phyloP scores from a whole-genome alignment of 495 filamentous ascomycete genomes.

The Tuber microsphaerosporum region DNA sequence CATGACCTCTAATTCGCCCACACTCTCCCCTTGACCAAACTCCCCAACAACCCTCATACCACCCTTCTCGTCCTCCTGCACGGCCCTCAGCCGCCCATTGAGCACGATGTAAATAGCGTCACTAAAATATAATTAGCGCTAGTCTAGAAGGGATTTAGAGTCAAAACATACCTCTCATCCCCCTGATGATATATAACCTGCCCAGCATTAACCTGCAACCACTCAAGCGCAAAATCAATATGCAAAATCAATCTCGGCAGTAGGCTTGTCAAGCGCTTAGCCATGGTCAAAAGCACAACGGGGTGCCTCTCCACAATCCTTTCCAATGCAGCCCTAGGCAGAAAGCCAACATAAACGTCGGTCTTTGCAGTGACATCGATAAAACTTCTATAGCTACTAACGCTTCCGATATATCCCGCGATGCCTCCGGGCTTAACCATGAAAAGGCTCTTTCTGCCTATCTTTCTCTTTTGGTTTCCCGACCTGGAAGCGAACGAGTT shows the following conservation, averaged over 20 bases:
- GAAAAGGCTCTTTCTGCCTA: slow-evolving; percentile 66
- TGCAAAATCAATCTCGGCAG: slow-evolving; percentile 88
- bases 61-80: slow-evolving; percentile 68
- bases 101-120: slow-evolving; percentile 97
- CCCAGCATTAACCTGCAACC: slow-evolving; percentile 91
- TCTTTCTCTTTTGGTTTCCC: slow-evolving; percentile 42
- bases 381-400: slow-evolving; percentile 91
- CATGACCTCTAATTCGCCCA: slow-evolving; percentile 93
- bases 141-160: background rate
- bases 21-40: slow-evolving; percentile 93
- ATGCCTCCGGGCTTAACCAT: slow-evolving; percentile 92
- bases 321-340: slow-evolving; percentile 78
- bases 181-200: slow-evolving; percentile 89
- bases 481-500: slow-evolving; percentile 37
- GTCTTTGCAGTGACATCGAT: slow-evolving; percentile 96
- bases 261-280: slow-evolving; percentile 81
- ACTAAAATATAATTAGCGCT: slow-evolving; percentile 41
- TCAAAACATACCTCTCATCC: slow-evolving; percentile 57
- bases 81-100: slow-evolving; percentile 76
- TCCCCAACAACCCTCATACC: slow-evolving; percentile 86
- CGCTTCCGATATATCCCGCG: slow-evolving; percentile 85
- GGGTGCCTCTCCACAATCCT: slow-evolving; percentile 87
- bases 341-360: slow-evolving; percentile 95
- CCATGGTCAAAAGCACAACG: slow-evolving; percentile 86
- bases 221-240: slow-evolving; percentile 96